These are phyloP conservation scores for Kodamaea jinghongensis DNA, from an alignment of 805 yeast genomes.

Conservation along the genomic window DNA sequence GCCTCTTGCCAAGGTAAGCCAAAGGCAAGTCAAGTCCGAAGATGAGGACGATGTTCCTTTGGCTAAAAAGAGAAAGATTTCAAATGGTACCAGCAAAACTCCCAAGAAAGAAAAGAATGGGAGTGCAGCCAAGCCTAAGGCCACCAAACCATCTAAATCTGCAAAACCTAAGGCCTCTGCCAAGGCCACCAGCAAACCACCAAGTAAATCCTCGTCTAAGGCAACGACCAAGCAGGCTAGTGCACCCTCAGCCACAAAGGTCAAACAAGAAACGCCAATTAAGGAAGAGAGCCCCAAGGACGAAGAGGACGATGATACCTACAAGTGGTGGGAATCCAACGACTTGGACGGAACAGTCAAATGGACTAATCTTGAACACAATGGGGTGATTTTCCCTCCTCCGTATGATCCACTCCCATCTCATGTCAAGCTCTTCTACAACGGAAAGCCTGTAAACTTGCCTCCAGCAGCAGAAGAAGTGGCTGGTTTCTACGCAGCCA, in stretches of 20 bases:
- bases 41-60: constrained; percentile 17
- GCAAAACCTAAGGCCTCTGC: constrained; percentile 2
- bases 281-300: constrained; percentile 6
- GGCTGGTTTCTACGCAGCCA: constrained; percentile 91
- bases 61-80: constrained; percentile 13
- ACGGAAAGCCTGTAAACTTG: constrained; percentile 69
- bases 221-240: constrained; percentile 6
- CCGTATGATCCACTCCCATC: constrained; percentile 83
- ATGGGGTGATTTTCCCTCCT: constrained; percentile 93
- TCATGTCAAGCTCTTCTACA: constrained; percentile 70
- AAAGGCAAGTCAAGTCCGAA: constrained; percentile 3
- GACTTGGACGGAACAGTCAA: constrained; percentile 72
- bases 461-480: constrained; percentile 91
- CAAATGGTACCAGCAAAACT: constrained; percentile 10
- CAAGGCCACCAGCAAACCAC: neutral
- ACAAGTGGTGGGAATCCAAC: constrained; percentile 76
- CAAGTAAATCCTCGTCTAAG: constrained; percentile 5
- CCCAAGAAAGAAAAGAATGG: constrained; percentile 7
- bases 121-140: neutral
- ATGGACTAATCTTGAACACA: constrained; percentile 85
- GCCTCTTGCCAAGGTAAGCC: constrained; percentile 7
- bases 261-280: constrained; percentile 6
- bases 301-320: constrained; percentile 7
- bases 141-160: constrained; percentile 3
- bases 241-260: neutral